phyloP scores from a whole-genome alignment of 176 grass and related monocot genomes.

The Pontederia crassipes region DNA sequence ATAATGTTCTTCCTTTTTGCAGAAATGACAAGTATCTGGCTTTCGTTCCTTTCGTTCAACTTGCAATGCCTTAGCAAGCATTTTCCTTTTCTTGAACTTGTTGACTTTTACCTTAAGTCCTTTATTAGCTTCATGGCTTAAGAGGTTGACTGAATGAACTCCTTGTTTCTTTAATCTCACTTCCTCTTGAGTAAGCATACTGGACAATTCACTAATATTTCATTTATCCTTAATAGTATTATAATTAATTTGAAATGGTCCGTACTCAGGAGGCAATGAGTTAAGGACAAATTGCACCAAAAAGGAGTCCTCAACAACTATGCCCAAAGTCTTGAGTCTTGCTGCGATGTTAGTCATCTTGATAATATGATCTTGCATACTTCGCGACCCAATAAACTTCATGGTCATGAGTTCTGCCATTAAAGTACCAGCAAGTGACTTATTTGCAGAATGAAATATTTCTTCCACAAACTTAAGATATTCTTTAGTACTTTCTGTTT shows the following conservation, averaged over 20 bases:
- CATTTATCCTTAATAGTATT: background rate
- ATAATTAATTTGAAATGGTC: background rate
- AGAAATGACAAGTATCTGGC: background rate
- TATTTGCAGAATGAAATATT: constrained; percentile 16
- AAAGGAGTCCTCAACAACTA: constrained; percentile 18
- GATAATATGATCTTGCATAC: constrained; percentile 21
- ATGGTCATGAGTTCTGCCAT: constrained; percentile 3
- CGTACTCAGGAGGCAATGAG: background rate
- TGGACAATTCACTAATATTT: too few species aligned
- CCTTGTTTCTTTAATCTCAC: background rate
- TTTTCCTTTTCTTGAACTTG: too few species aligned
- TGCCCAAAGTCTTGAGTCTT: constrained; percentile 2
- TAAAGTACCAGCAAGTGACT: constrained; percentile 14
- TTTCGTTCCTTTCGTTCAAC: too few species aligned
- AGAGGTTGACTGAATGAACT: background rate
- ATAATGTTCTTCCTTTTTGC: constrained; percentile 1
- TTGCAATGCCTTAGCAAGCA: too few species aligned
- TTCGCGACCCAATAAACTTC: background rate
- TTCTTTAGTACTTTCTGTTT: constrained; percentile 17
- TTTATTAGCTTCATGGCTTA: background rate
- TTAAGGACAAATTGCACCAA: background rate
- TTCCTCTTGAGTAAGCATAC: background rate
- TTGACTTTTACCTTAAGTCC: background rate
- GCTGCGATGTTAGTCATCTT: constrained; percentile 24
- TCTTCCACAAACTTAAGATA: constrained; percentile 28